A percentile compares a stretch with the other conserved stretches of the same genome.
These are phyloP conservation scores for Trichoderma atrobrunneum DNA, from an alignment of 2,329 filamentous ascomycete genomes.

Conservation along the genomic window DNA sequence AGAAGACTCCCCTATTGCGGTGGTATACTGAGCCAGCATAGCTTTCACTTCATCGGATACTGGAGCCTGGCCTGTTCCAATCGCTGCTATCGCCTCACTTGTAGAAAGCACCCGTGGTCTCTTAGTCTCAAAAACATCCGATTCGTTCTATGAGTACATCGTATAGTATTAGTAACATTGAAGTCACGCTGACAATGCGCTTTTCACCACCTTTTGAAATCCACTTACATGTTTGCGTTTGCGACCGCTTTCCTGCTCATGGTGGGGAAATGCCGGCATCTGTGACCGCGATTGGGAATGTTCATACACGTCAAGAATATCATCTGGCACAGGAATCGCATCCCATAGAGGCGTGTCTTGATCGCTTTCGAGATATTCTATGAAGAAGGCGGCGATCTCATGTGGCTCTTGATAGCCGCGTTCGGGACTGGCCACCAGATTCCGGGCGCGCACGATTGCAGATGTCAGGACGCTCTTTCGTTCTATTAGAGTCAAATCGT, in stretches of 20 bases:
- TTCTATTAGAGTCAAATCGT: slow-evolving; percentile 39
- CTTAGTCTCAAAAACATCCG: slow-evolving; percentile 32
- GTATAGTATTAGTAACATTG: neutral
- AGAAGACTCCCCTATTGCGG: slow-evolving; percentile 16
- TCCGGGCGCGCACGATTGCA: slow-evolving; percentile 36
- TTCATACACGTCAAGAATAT: slow-evolving; percentile 48
- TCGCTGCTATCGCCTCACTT: slow-evolving; percentile 23
- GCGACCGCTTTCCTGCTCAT: slow-evolving; percentile 31
- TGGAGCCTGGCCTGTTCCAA: slow-evolving; percentile 29
- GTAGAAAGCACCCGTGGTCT: slow-evolving; percentile 29
- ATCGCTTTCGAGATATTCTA: slow-evolving; percentile 37
- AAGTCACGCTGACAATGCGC: neutral
- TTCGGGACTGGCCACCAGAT: slow-evolving; percentile 42
- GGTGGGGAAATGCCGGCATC: slow-evolving; percentile 20
- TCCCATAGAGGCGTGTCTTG: slow-evolving; percentile 46
- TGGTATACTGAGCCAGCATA: slow-evolving; percentile 28
- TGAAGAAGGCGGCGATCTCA: slow-evolving; percentile 47
- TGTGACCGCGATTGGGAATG: slow-evolving; percentile 39
- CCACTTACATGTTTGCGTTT: slow-evolving; percentile 51
- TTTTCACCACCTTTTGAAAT: neutral
- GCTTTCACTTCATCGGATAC: slow-evolving; percentile 33
- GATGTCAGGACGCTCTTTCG: slow-evolving; percentile 46
- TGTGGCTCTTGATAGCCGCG: slow-evolving; percentile 42
- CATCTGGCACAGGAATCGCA: slow-evolving; percentile 45
- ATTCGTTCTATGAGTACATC: slow-evolving; percentile 29